phyloP scores from a whole-genome alignment of 805 yeast species.

The Candida berthetii region DNA sequence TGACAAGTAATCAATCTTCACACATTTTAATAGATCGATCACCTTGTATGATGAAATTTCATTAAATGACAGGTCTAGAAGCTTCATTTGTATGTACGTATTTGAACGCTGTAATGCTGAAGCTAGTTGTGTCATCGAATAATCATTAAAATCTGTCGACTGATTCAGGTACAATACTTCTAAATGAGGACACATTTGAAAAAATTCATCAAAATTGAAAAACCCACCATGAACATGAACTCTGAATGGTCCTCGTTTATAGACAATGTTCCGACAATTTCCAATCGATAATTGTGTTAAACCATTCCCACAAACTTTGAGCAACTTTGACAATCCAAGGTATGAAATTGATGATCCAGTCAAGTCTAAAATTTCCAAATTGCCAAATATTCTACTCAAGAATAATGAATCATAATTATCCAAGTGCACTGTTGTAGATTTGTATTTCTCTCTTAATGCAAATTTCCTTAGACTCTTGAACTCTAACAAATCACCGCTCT shows the following conservation, averaged over 20 bases:
- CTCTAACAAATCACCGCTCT: slow-evolving; percentile 11
- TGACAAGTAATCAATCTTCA: slow-evolving; percentile 7
- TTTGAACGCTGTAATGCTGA: slow-evolving; percentile 4
- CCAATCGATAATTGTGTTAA: slow-evolving; percentile 14
- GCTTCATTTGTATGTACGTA: slow-evolving; percentile 3
- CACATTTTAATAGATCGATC: slow-evolving; percentile 6
- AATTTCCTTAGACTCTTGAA: slow-evolving; percentile 9
- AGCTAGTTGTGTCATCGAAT: slow-evolving; percentile 10
- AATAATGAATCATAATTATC: slow-evolving; percentile 7
- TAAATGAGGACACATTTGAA: slow-evolving; percentile 9
- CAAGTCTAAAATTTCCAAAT: slow-evolving; percentile 12
- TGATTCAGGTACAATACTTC: slow-evolving; percentile 15
- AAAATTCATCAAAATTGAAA: slow-evolving; percentile 15
- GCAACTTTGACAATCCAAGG: slow-evolving; percentile 11
- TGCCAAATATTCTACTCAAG: slow-evolving; percentile 9
- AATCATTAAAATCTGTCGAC: slow-evolving; percentile 17
- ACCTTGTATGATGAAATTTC: slow-evolving; percentile 14
- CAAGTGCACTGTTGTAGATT: slow-evolving; percentile 10
- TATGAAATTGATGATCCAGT: slow-evolving; percentile 18
- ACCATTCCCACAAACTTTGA: slow-evolving; percentile 7
- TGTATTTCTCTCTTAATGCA: slow-evolving; percentile 12
- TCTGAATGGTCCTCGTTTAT: slow-evolving; percentile 10
- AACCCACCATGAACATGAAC: slow-evolving; percentile 7
- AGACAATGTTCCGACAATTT: slow-evolving; percentile 14
- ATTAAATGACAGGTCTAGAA: slow-evolving; percentile 18